These are phyloP conservation scores for Stylosanthes scabra DNA, from an alignment of 331 rosid genomes.

Conservation along the genomic window DNA sequence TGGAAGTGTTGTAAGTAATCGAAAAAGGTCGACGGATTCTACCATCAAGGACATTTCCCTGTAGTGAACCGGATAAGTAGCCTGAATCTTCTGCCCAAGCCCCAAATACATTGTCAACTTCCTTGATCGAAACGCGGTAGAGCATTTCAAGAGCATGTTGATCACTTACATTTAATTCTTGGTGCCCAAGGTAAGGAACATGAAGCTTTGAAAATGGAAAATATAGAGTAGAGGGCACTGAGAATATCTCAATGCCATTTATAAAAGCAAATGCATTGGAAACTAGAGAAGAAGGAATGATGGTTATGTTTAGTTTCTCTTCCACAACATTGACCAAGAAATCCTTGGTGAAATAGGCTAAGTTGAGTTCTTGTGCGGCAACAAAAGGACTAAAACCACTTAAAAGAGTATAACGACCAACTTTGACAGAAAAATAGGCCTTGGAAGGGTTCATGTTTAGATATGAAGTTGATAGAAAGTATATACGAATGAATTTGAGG, in stretches of 20 bases:
- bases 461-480: constrained; percentile 48
- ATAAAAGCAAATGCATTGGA: constrained; percentile 42
- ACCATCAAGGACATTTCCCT: constrained; percentile 32
- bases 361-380: constrained; percentile 35
- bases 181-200: constrained; percentile 40
- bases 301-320: constrained; percentile 38
- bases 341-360: constrained; percentile 33
- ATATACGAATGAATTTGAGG: constrained; percentile 43
- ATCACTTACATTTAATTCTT: constrained; percentile 25
- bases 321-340: constrained; percentile 39
- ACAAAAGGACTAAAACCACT: constrained; percentile 44
- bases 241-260: constrained; percentile 51
- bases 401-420: constrained; percentile 41
- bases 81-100: constrained; percentile 30
- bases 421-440: constrained; percentile 46
- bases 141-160: constrained; percentile 44
- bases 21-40: rapidly evolving
- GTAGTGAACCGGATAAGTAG: constrained; percentile 20
- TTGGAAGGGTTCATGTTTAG: constrained; percentile 13
- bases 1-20: neutral
- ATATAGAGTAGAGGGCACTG: constrained; percentile 37
- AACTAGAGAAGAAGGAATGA: constrained; percentile 37
- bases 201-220: constrained; percentile 30
- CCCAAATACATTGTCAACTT: constrained; percentile 41
- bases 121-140: neutral